Conservation (phyloP, 2,329 filamentous ascomycete species). For the Colletotrichum cuscutae region DNA sequence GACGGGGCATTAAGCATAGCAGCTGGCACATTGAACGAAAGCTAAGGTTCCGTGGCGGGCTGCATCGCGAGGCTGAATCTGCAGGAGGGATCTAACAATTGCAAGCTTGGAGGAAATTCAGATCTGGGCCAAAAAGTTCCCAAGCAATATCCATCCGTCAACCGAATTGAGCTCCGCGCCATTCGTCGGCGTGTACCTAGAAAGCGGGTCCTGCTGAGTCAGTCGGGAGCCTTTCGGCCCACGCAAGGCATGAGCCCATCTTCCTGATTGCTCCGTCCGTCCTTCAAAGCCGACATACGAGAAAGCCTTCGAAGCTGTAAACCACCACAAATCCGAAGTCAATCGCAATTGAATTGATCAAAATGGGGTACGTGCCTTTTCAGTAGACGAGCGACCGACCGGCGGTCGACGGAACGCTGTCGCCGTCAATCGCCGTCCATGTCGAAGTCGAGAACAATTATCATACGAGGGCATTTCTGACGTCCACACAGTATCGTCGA, state of each 20-base stretch:
- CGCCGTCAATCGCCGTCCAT: constrained; percentile 38
- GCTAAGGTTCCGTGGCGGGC: background rate
- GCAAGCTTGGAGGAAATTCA: background rate
- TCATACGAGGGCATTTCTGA: constrained; percentile 41
- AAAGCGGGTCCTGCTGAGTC: constrained; percentile 27
- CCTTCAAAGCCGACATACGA: constrained; percentile 41
- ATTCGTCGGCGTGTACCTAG: background rate
- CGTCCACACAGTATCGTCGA: constrained; percentile 65
- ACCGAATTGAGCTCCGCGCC: constrained; percentile 17
- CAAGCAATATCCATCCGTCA: constrained; percentile 16
- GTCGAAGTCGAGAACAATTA: background rate
- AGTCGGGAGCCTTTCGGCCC: background rate
- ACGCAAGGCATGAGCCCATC: constrained; percentile 32
- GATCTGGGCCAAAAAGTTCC: background rate
- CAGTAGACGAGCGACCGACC: background rate
- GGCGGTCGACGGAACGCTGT: background rate
- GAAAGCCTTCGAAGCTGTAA: constrained; percentile 31
- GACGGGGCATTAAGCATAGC: constrained; percentile 24
- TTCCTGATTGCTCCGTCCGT: constrained; percentile 37
- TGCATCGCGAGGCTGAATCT: constrained; percentile 21
- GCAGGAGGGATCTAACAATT: background rate
- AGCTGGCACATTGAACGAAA: constrained; percentile 11
- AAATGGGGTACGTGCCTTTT: constrained; percentile 51
- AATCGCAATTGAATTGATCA: constrained; percentile 43
- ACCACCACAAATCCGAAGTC: constrained; percentile 37